phyloP scores from a whole-genome alignment of 2,329 filamentous ascomycete genomes.

The Trichoderma polysporum region DNA sequence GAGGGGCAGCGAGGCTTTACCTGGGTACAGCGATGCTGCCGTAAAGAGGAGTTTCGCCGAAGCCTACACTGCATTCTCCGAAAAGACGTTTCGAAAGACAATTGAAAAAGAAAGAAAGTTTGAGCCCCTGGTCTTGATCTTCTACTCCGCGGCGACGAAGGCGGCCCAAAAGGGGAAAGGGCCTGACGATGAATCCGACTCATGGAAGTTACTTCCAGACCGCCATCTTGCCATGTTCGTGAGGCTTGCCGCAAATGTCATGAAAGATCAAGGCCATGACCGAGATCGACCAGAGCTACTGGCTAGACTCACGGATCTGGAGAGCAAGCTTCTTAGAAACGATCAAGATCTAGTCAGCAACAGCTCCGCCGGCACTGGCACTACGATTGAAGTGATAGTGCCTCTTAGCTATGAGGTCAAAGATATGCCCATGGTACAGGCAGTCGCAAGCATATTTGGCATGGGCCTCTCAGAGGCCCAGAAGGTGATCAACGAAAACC shows the following conservation, averaged over 20 bases:
- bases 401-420: constrained; percentile 90
- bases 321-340: constrained; percentile 90
- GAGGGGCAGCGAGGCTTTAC: constrained; percentile 76
- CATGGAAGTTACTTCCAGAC: constrained; percentile 89
- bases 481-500: constrained; percentile 80
- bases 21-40: constrained; percentile 84
- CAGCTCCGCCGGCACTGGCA: constrained; percentile 37
- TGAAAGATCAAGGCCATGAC: constrained; percentile 82
- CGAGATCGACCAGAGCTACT: constrained; percentile 83
- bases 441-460: constrained; percentile 83
- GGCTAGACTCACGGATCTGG: constrained; percentile 73
- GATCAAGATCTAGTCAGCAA: constrained; percentile 72
- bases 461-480: constrained; percentile 78
- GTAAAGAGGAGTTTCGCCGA: constrained; percentile 94
- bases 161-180: constrained; percentile 72
- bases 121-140: constrained; percentile 90
- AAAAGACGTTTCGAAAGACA: constrained; percentile 80
- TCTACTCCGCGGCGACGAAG: constrained; percentile 92
- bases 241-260: constrained; percentile 73
- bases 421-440: constrained; percentile 92
- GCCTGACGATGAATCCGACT: constrained; percentile 77
- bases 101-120: constrained; percentile 93
- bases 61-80: constrained; percentile 90
- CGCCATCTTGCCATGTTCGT: constrained; percentile 94
- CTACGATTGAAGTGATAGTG: constrained; percentile 74